Conservation (phyloP, 805 yeast species). For the Saturnispora sanitii region DNA sequence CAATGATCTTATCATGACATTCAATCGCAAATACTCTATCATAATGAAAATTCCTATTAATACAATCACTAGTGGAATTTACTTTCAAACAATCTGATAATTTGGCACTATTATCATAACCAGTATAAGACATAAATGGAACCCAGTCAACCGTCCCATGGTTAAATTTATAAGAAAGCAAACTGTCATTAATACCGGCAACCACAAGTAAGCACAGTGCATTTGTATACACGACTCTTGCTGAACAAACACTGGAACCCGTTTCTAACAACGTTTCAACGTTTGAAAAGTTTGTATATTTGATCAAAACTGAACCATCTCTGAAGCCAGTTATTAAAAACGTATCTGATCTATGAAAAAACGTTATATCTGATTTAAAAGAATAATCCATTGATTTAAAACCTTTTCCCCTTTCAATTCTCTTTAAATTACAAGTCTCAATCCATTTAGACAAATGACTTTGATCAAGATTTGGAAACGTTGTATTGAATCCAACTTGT, state of each 20-base stretch:
- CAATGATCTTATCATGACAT: slow-evolving; percentile 2
- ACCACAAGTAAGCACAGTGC: slow-evolving; percentile 5
- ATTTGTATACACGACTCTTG: neutral
- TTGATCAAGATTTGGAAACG: neutral
- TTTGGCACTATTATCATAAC: slow-evolving; percentile 5
- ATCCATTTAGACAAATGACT: neutral
- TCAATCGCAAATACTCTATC: slow-evolving; percentile 10
- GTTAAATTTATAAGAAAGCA: slow-evolving; percentile 6
- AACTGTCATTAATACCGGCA: slow-evolving; percentile 4
- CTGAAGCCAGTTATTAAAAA: slow-evolving; percentile 7
- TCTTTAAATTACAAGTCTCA: neutral
- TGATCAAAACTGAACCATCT: slow-evolving; percentile 9
- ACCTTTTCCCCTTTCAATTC: neutral
- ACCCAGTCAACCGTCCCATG: neutral
- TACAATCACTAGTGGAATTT: no score
- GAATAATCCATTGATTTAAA: neutral
- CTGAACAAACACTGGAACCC: slow-evolving; percentile 7
- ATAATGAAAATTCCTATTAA: neutral
- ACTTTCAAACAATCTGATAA: slow-evolving; percentile 4
- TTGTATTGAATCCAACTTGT: no score
- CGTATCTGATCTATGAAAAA: neutral
- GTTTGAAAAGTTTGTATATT: neutral
- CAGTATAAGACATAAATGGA: slow-evolving; percentile 6
- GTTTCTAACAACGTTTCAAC: neutral
- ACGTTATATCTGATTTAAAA: slow-evolving; percentile 8